These are phyloP conservation scores for Chaetothyriales sp. DNA, from an alignment of 2,329 filamentous ascomycete species.

Conservation along the genomic window DNA sequence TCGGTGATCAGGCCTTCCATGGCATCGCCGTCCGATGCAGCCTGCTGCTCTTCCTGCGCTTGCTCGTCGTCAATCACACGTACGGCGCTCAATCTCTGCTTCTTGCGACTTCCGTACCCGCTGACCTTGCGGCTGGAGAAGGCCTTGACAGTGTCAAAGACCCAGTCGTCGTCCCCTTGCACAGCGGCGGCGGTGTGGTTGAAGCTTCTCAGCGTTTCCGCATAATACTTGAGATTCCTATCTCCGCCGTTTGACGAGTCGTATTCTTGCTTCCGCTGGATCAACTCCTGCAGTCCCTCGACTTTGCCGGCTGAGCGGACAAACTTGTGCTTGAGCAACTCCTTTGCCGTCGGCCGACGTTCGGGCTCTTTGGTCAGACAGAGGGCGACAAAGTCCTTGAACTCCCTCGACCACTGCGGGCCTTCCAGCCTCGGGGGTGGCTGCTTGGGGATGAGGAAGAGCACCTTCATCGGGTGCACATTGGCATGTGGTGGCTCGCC, in stretches of 20 bases:
- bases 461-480: constrained; percentile 83
- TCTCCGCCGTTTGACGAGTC: constrained; percentile 57
- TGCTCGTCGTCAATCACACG: constrained; percentile 23
- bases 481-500: constrained; percentile 78
- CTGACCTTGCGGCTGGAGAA: constrained; percentile 44
- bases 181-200: constrained; percentile 31
- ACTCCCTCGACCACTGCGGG: constrained; percentile 64
- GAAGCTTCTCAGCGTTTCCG: constrained; percentile 59
- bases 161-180: constrained; percentile 71
- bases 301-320: constrained; percentile 75
- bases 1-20: constrained; percentile 9
- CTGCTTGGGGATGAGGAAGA: constrained; percentile 83
- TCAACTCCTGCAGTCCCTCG: constrained; percentile 73
- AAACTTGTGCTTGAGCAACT: constrained; percentile 76
- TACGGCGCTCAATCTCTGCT: constrained; percentile 29
- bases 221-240: constrained; percentile 70
- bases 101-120: constrained; percentile 36
- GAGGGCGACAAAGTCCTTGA: constrained; percentile 83
- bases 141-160: constrained; percentile 82
- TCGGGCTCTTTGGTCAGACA: constrained; percentile 90
- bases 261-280: constrained; percentile 64
- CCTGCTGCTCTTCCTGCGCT: constrained; percentile 19
- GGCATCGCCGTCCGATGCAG: too few species aligned
- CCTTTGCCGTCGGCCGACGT: constrained; percentile 65
- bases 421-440: constrained; percentile 72